Evolutionary conservation across 1,284 basidiomycete genomes (phyloP), one percentile per base, ranked within the genome.

Genomic region (Leucoagaricus sp.): DNA sequence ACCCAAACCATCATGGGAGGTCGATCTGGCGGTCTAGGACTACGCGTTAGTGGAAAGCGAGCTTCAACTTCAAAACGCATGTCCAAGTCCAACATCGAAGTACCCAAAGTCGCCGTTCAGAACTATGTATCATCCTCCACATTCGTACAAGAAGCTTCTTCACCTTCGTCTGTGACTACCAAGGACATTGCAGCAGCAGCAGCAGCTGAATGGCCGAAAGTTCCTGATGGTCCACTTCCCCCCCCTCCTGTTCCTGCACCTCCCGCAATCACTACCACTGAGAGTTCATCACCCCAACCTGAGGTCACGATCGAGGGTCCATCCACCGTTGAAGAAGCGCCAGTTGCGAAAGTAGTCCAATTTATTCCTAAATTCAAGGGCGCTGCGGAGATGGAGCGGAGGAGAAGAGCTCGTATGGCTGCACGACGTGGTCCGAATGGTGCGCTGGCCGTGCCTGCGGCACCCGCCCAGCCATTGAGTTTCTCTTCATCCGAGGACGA

Each of bases 1-100:
- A 90, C 89, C 4, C 85, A 89, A 64, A 96, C 94, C 0, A 96
- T 96, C 65, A 87, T 94, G 80, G 89, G 83, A 1, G 78, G 80
- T 13, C 77, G 80, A 29, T 76, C 78, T 0, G 86, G 86, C 3
- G 86, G 80, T 0, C 70, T 85, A 1, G 91, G 91, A 0, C 81
- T 92, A 73, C 79, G 89, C 21, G 86, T 91, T 4, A 73, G 79
- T 15, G 88, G 78, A 3, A 82, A 82, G 57, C 72, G 82, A 19
- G 67, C 68, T 0, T 82, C 83, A 8, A 72, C 75, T 1, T 81
- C 81, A 4, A 78, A 80, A 62, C 73, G 79, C 55, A 67, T 79
- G 64, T 75, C 78, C 49, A 74, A 75, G 10, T 73, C 70, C 10
- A 49, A 50, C 23, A 28, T 25, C 4, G 42, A 34, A 13, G 31